phyloP scores from a whole-genome alignment of 2,329 filamentous ascomycete species.

The Elsinoe batatas region DNA sequence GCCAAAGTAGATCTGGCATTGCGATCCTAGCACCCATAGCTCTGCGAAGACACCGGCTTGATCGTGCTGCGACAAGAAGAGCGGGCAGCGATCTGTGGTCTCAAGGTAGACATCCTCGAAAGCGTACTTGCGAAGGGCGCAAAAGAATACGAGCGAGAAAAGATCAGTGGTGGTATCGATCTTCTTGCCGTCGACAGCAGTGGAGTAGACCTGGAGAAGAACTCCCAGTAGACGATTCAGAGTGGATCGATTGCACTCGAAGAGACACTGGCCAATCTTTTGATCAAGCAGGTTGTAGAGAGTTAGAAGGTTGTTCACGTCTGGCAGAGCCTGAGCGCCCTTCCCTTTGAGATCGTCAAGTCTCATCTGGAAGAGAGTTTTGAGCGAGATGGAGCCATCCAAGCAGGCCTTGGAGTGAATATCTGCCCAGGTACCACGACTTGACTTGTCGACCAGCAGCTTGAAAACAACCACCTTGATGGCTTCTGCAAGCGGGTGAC shows the following conservation, averaged over 20 bases:
- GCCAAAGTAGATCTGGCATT: constrained; percentile 54
- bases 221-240: constrained; percentile 12
- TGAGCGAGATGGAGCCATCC: constrained; percentile 12
- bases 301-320: constrained; percentile 13
- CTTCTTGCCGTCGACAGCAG: constrained; percentile 16
- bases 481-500: constrained; percentile 12
- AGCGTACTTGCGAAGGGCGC: constrained; percentile 44
- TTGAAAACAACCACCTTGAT: constrained; percentile 11
- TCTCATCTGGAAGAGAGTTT: constrained; percentile 10
- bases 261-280: constrained; percentile 24
- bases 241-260: constrained; percentile 23
- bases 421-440: constrained; percentile 8
- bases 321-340: constrained; percentile 13
- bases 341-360: constrained; percentile 12
- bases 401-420: constrained; percentile 15
- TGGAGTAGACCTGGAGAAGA: constrained; percentile 13
- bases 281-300: constrained; percentile 14
- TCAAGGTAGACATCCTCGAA: constrained; percentile 56
- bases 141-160: constrained; percentile 48
- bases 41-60: constrained; percentile 56
- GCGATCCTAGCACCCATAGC: constrained; percentile 52
- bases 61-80: constrained; percentile 51
- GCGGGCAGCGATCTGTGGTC: constrained; percentile 51
- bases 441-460: constrained; percentile 14
- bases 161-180: constrained; percentile 35